These are phyloP conservation scores for Bondarzewia mesenterica DNA, from an alignment of 1,284 basidiomycete species.

Conservation along the genomic window DNA sequence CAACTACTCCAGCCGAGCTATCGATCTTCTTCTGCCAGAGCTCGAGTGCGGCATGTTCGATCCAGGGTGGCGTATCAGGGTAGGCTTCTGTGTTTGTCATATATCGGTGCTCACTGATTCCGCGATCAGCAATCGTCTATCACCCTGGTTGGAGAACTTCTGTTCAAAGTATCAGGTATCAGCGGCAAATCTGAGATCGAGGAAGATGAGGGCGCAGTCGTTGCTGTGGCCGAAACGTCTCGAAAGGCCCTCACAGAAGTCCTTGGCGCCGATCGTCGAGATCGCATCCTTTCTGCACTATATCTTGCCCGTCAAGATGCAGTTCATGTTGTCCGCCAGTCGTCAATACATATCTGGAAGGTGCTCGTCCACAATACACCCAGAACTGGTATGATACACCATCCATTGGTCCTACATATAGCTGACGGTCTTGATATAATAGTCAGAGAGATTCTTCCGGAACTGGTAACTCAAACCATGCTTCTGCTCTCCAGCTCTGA, in stretches of 20 bases:
- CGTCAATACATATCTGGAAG: slow-evolving; percentile 97
- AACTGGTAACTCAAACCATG: slow-evolving; percentile 75
- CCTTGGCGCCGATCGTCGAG: slow-evolving; percentile 83
- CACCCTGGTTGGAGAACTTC: slow-evolving; percentile 89
- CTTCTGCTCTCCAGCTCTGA: slow-evolving; percentile 73
- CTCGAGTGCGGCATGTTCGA: slow-evolving; percentile 96
- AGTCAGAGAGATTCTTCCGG: slow-evolving; percentile 92
- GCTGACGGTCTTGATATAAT: slow-evolving; percentile 9
- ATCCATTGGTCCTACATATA: neutral
- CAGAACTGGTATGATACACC: slow-evolving; percentile 50
- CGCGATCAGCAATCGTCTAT: slow-evolving; percentile 79
- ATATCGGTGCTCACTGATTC: slow-evolving; percentile 9
- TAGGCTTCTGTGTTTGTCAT: slow-evolving; percentile 33
- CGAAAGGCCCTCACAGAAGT: slow-evolving; percentile 82
- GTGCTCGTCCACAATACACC: slow-evolving; percentile 91
- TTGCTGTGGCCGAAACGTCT: slow-evolving; percentile 66
- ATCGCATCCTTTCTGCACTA: slow-evolving; percentile 85
- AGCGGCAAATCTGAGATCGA: slow-evolving; percentile 85
- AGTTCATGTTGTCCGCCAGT: slow-evolving; percentile 83
- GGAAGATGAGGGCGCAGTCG: slow-evolving; percentile 68
- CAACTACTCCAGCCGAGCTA: slow-evolving; percentile 89
- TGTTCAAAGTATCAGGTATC: slow-evolving; percentile 98
- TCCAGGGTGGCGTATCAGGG: slow-evolving; percentile 89
- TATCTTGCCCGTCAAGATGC: slow-evolving; percentile 95
- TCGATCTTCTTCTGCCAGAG: slow-evolving; percentile 92